Evolutionary conservation across 1,284 basidiomycete genomes (phyloP), one percentile per base, ranked within the genome.

Genomic region (Melampsora larici-populina): DNA sequence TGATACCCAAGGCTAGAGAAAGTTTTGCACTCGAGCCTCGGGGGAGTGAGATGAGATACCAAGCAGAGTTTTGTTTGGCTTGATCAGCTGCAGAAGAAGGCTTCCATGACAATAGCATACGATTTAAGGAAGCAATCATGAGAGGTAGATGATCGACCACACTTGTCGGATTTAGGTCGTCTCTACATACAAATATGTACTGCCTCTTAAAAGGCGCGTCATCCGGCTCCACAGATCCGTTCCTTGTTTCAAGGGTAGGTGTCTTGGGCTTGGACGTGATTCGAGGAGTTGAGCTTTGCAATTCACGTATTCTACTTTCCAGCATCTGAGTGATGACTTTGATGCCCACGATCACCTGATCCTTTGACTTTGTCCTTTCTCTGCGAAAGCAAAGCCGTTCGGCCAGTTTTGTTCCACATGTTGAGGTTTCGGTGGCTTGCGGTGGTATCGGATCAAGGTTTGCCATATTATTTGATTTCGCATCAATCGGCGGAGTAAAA

Each of bases 131-230:
- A 40, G 66, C 74, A 1, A 76, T 51, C 15, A 65, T 69, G 11
- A 36, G 66, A 48, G 67, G 74, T 21, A 76, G 74, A 76, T 76
- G 66, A 13, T 76, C 74, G n/a, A 76, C 65, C 40, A 76, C 48
- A 40, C 66, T 58, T 29, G 33, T 18, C 46, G 74, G 74, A 33
- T 76, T 76, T 11, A 76, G 31, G 33, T 76, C 74, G 8, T 58
- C 65, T 43, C 43, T 68, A 60, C 74, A 76, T 26, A 76, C 74
- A 49, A 76, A 76, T 46, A 76, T 69, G 31, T 60, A 49, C 36
- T 24, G 24, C 7, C 11, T 5, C 29, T 29, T n/a, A 24, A 4
- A 24, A 31, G 43, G n/a, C 18, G 31, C 26, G 21, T 26, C 31
- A n/a, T 17, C n/a, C 48, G 43, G n/a, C 1, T 18, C 66, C 3